phyloP scores from a whole-genome alignment of 192 early-diverging fungal genomes.

The Coemansia sp. region DNA sequence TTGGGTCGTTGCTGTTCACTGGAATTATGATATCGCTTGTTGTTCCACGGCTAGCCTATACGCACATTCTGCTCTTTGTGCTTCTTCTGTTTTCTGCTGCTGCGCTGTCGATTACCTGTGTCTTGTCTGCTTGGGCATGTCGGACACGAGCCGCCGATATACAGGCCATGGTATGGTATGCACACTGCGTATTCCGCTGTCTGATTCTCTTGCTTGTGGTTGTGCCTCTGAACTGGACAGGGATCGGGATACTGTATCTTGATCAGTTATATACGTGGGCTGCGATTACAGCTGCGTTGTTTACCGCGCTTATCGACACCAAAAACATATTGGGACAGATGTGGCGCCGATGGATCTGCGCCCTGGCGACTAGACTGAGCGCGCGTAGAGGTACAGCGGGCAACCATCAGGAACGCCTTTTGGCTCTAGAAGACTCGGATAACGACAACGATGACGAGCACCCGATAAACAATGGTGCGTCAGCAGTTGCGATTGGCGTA shows the following conservation, averaged over 20 bases:
- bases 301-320: constrained; percentile 34
- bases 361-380: background rate
- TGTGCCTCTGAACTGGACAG: constrained; percentile 31
- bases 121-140: constrained; percentile 29
- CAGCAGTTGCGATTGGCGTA: background rate
- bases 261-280: constrained; percentile 43
- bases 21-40: constrained; percentile 31
- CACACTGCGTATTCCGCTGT: constrained; percentile 33
- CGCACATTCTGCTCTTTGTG: constrained; percentile 24
- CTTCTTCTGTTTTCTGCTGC: constrained; percentile 41
- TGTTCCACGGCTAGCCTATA: constrained; percentile 48
- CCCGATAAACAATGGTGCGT: background rate
- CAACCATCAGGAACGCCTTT: constrained; percentile 15
- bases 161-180: constrained; percentile 32
- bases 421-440: constrained; percentile 6
- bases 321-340: constrained; percentile 13
- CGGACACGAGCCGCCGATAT: constrained; percentile 28
- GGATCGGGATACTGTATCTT: constrained; percentile 43
- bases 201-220: constrained; percentile 31
- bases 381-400: background rate
- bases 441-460: background rate
- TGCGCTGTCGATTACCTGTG: constrained; percentile 22
- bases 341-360: constrained; percentile 16
- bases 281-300: constrained; percentile 20
- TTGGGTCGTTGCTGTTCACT: constrained; percentile 30